Percentiles rank a stretch among this genome's conserved stretches.
These are phyloP conservation scores for Beauveria brongniartii DNA, from an alignment of 2,329 filamentous ascomycete species.

Conservation along the genomic window DNA sequence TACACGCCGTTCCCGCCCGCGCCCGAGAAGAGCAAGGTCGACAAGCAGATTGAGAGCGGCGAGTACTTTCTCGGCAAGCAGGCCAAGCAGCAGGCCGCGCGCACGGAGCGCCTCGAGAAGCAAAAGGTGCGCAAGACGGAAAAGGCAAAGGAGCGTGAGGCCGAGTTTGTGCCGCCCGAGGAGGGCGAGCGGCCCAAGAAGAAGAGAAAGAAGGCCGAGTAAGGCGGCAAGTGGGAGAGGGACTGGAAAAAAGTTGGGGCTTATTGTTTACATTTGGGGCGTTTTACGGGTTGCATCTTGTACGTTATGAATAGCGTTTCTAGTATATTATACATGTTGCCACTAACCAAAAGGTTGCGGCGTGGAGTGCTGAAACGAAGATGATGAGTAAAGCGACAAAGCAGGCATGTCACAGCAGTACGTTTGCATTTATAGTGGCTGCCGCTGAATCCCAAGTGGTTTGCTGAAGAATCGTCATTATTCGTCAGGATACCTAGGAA, in stretches of 20 bases:
- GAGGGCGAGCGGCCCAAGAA: conserved; percentile 62
- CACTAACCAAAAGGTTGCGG: not conserved
- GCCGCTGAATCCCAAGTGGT: too few relatives aligned
- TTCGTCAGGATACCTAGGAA: too few relatives aligned
- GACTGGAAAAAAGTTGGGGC: not conserved
- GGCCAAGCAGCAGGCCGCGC: conserved; percentile 75
- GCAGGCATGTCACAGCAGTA: too few relatives aligned
- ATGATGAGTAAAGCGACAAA: too few relatives aligned
- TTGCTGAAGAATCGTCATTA: too few relatives aligned
- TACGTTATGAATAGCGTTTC: conserved; percentile 8
- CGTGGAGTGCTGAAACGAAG: not conserved
- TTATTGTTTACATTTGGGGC: not conserved
- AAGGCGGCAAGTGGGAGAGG: conserved; percentile 10
- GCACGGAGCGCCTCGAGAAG: conserved; percentile 73
- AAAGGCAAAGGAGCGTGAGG: conserved; percentile 75
- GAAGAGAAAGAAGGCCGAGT: conserved; percentile 45
- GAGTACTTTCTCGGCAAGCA: conserved; percentile 94
- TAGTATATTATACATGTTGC: not conserved
- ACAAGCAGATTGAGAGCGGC: conserved; percentile 93
- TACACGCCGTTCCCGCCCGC: conserved; percentile 97
- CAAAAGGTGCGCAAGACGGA: conserved; percentile 84
- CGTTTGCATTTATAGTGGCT: too few relatives aligned
- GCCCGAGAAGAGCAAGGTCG: conserved; percentile 98
- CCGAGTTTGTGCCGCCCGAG: conserved; percentile 80
- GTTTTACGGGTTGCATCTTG: conserved; percentile 4